Evolutionary conservation across 345 rosid species (phyloP).

Genomic region (Lumnitzera racemosa): DNA sequence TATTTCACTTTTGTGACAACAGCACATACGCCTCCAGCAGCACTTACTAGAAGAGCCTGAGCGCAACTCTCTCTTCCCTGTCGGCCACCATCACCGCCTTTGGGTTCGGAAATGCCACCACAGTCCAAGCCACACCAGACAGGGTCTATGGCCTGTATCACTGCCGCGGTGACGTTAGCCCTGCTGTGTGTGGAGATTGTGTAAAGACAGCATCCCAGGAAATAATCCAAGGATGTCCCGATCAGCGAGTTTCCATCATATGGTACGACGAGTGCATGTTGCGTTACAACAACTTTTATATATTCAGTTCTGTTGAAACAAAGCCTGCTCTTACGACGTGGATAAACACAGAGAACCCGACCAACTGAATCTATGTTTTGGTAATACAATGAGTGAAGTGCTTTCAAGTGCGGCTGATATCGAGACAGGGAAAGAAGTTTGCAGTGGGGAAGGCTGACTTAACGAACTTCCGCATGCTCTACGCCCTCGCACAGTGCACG

Average conservation of each 20-base stretch:
- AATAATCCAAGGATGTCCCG: conserved; percentile 13
- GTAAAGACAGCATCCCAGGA: conserved; percentile 8
- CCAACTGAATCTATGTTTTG: conserved; percentile 1
- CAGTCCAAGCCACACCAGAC: conserved; percentile 10
- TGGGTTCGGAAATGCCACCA: conserved; percentile 9
- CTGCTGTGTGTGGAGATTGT: conserved; percentile 13
- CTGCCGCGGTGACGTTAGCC: conserved; percentile 24
- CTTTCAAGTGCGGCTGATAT: conserved; percentile 11
- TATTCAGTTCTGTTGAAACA: background rate
- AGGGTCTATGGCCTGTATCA: conserved; percentile 22
- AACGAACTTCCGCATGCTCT: conserved; percentile 18
- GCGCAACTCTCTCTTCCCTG: conserved; percentile 8
- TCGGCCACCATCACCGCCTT: conserved; percentile 13
- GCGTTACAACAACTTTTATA: conserved; percentile 13
- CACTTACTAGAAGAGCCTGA: conserved; percentile 13
- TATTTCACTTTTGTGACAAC: conserved; percentile 6
- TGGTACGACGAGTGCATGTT: conserved; percentile 31
- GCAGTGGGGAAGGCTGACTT: conserved; percentile 14
- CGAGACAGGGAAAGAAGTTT: conserved; percentile 21
- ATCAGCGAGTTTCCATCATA: conserved; percentile 7
- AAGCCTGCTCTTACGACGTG: accelerated
- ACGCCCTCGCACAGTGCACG: conserved; percentile 42
- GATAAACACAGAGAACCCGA: background rate
- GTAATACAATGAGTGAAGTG: background rate
- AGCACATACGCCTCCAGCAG: conserved; percentile 7